Base-by-base conservation (phyloP, 2,329 filamentous ascomycete genomes). In the Pseudopyricularia cyperi region DNA sequence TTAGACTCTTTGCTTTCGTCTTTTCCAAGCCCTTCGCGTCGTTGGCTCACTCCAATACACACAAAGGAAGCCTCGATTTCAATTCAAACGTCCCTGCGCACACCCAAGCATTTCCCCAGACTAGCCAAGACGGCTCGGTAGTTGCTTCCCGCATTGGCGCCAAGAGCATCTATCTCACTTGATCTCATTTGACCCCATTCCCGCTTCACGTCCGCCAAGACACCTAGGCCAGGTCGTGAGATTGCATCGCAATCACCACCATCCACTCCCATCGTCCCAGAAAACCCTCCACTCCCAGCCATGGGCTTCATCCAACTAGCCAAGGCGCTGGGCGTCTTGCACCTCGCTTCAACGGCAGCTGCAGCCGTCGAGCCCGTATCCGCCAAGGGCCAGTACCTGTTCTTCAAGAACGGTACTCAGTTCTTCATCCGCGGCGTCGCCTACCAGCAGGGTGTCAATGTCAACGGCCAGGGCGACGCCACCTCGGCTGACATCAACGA, bases 351-450 rank as follows among this genome's bases (percentile, higher is more conserved):
- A 11, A 15, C 26, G 17, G 50, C 50, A 7, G 34, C 44, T 4
- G 50, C 50, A 12, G 39, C 50, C n/a, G 17, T 44, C 7, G 28
- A 34, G 28, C 50, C 50, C 14, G 28, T 51, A 37, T 19, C 30
- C 17, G 28, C 50, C 6, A 51, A 51, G 39, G 50, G 50, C 22
- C 50, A 51, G 28, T 51, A 46, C 28, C 22, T 51, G 9, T 87
- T 89, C 75, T 89, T 87, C 74, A 78, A 83, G 67, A 79, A 73
- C 50, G 64, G 64, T n/a, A 59, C 63, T 7, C 64, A 66, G 54
- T 66, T 66, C 66, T 85, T 77, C 70, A 85, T 89, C 62, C 79
- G 78, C 59, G 86, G 86, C 68, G 73, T 90, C 59, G 86, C 86
- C 58, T 90, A 90, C 67, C 86, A 90, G 70, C 76, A 83, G 68